Evolutionary conservation across 1,284 basidiomycete genomes (phyloP).

Genomic region (Fomitopsis pinicola): DNA sequence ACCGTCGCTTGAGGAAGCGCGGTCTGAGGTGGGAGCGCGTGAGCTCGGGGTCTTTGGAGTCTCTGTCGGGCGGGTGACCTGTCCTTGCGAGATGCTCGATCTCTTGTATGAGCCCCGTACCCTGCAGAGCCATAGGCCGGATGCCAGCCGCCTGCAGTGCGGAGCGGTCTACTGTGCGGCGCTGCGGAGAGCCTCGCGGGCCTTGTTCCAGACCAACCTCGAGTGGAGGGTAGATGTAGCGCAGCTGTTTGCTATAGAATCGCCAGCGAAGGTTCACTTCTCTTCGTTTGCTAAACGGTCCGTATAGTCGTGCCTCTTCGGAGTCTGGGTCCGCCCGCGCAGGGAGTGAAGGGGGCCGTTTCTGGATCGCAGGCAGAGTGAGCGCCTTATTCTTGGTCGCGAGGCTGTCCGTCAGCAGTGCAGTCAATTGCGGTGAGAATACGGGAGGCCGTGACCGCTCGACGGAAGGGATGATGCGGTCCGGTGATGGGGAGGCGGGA

Average conservation of each 20-base stretch:
- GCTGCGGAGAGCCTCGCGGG: not conserved
- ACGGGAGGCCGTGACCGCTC: slow-evolving; percentile 56
- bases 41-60: slow-evolving; percentile 2
- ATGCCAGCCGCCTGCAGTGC: slow-evolving; percentile 23
- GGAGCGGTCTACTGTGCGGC: slow-evolving; percentile 6
- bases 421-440: slow-evolving; percentile 56
- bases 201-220: slow-evolving; percentile 30
- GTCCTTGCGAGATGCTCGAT: slow-evolving; percentile 42
- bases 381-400: slow-evolving; percentile 47
- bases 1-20: slow-evolving; percentile 65
- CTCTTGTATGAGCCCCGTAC: slow-evolving; percentile 39
- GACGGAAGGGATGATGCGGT: slow-evolving; percentile 46
- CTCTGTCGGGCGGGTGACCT: slow-evolving; percentile 2
- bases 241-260: slow-evolving; percentile 52
- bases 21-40: slow-evolving; percentile 12
- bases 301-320: slow-evolving; percentile 55
- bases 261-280: slow-evolving; percentile 71
- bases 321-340: slow-evolving; percentile 51
- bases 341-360: slow-evolving; percentile 52
- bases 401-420: slow-evolving; percentile 51
- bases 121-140: slow-evolving; percentile 42
- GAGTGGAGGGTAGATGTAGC: slow-evolving; percentile 56
- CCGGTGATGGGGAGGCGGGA: slow-evolving; percentile 34
- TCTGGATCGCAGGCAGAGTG: slow-evolving; percentile 31
- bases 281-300: slow-evolving; percentile 65